These are phyloP conservation scores for Symmetrospora coprosmae DNA, from an alignment of 768 basidiomycete genomes.

Conservation along the genomic window DNA sequence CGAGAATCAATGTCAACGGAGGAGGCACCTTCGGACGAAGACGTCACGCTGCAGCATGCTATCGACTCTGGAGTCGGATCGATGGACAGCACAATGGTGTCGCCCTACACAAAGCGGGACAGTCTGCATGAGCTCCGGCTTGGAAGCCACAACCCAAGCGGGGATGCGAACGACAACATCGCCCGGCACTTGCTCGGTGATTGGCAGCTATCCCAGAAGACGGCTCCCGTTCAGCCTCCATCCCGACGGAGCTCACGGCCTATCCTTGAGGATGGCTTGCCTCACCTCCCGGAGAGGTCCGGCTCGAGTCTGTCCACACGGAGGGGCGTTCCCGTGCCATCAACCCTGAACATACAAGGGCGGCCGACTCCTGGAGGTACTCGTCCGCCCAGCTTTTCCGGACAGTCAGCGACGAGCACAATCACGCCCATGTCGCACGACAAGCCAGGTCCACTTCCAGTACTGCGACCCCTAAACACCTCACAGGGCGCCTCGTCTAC, in stretches of 20 bases:
- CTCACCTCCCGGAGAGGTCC: too few species aligned
- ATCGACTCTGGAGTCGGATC: conserved; percentile 27
- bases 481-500: too few species aligned
- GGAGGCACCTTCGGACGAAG: conserved; percentile 1
- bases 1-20: too few species aligned
- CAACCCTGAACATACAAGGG: not conserved
- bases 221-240: not conserved
- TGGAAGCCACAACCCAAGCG: not conserved
- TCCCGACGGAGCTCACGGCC: not conserved
- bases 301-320: conserved; percentile 7
- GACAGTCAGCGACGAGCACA: conserved; percentile 3
- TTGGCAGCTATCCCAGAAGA: not conserved
- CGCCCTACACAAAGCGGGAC: not conserved
- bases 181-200: not conserved
- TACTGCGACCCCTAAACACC: too few species aligned
- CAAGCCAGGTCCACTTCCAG: not conserved
- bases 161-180: not conserved
- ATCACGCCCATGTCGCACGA: conserved; percentile 5
- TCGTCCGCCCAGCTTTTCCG: not conserved
- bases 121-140: not conserved
- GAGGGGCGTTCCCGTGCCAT: conserved; percentile 10
- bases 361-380: not conserved
- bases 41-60: conserved; percentile 7
- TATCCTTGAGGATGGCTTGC: not conserved
- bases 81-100: too few species aligned